Evolutionary conservation across 2,329 filamentous ascomycete genomes (phyloP), one percentile per base, ranked within the genome.

Genomic region (Thielaviopsis ethacetica): DNA sequence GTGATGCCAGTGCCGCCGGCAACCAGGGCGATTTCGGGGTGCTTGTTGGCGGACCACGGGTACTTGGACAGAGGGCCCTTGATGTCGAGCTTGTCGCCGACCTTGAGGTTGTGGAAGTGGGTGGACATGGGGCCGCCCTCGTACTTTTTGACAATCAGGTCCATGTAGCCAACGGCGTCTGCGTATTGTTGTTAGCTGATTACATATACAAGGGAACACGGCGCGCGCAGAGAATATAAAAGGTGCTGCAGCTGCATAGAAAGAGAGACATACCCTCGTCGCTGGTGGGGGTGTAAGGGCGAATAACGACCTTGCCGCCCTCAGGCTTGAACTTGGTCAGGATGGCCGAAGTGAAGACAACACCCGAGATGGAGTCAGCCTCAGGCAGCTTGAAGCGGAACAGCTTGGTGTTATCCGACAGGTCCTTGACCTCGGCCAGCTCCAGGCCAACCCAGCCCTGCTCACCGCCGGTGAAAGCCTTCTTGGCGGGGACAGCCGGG

Each of bases 21-120:
- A 63, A 98, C 81, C 64, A 91, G 77, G 47, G 82, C 85, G 66
- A 94, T 82, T 76, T 97, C 90, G 62, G 88, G 76, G 76, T 96
- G 91, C 81, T 95, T 96, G 81, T 97, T 97, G 65, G 84, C 68
- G 57, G 81, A 69, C 91, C 91, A 97, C 34, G 82, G 73, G 73
- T 96, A 97, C 75, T 98, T 98, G 67, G 89, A 88, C 47, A 98
- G 82, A 1, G 93, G 93, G 19, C 93, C 93, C 80, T 98, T 97
- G 76, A 98, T 83, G 63, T 91, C 85, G 59, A 98, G 83, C 17
- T 79, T 78, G 72, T 97, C 85, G 63, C 90, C 88, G 52, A 88
- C 84, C 38, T 79, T 77, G 82, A 98, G 81, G 68, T 80, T 78
- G 78, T 95, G 88, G 56, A 98, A 70, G 75, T 97, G 87, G 65